Conservation (phyloP, 257 asterid genomes). For the Jaltomata sinuosa region DNA sequence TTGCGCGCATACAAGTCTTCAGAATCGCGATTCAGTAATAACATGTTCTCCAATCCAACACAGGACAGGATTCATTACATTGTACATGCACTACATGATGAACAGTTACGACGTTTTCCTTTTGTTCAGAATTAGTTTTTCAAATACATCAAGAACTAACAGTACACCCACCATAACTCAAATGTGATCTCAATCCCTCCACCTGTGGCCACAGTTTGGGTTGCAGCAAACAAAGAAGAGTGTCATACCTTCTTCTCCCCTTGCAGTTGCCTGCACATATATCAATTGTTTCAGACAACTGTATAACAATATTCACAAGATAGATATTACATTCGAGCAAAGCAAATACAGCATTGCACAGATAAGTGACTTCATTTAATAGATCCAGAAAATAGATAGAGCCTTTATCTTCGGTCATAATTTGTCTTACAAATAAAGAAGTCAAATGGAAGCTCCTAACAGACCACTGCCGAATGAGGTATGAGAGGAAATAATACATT, state of each 20-base stretch:
- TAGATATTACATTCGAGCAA: neutral
- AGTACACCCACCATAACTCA: neutral
- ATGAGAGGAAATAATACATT: neutral
- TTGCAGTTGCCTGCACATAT: constrained; percentile 74
- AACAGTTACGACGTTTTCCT: neutral
- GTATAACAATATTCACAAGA: neutral
- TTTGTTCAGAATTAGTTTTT: neutral
- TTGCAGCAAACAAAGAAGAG: constrained; percentile 96
- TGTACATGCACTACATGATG: neutral
- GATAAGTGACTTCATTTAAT: neutral
- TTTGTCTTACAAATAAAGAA: neutral
- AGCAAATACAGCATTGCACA: neutral
- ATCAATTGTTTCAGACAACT: neutral
- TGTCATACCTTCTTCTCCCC: constrained; percentile 97
- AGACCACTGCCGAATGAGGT: neutral
- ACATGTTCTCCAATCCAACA: neutral
- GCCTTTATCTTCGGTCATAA: neutral
- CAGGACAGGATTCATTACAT: neutral
- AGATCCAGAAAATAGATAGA: neutral
- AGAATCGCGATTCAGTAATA: neutral
- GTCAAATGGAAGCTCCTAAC: neutral
- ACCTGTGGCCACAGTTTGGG: constrained; percentile 75
- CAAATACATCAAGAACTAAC: neutral
- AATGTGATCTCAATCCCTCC: constrained; percentile 61
- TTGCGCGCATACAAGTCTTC: neutral